Conservation (phyloP, 371 early-diverging fungal genomes). For the Sporodiniella umbellata region DNA sequence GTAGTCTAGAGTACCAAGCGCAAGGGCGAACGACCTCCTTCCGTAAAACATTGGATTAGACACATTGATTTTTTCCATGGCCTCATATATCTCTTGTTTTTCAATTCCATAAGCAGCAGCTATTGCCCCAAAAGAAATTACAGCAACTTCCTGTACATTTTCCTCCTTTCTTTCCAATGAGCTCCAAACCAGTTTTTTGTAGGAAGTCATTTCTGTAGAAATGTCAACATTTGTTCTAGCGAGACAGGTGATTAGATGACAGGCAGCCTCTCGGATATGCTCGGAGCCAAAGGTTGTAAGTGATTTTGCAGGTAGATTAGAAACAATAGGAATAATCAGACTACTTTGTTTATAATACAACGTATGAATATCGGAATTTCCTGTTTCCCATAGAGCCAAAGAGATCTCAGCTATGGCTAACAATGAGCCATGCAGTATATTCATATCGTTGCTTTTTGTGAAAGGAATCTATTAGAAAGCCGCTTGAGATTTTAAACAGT, state of each 20-base stretch:
- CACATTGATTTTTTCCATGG: slow-evolving; percentile 26
- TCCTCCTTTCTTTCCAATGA: slow-evolving; percentile 73
- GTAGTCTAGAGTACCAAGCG: slow-evolving; percentile 60
- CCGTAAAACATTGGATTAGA: slow-evolving; percentile 39
- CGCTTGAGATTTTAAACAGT: not conserved
- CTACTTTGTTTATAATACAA: slow-evolving; percentile 3
- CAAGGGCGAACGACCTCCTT: slow-evolving; percentile 66
- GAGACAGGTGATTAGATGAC: slow-evolving; percentile 53
- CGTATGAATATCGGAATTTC: not conserved
- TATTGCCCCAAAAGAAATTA: slow-evolving; percentile 52
- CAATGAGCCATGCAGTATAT: slow-evolving; percentile 76
- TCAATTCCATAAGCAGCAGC: slow-evolving; percentile 40
- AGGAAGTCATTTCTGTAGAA: slow-evolving; percentile 19
- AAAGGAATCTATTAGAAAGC: slow-evolving; percentile 54
- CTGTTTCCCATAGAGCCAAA: slow-evolving; percentile 44
- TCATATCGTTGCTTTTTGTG: slow-evolving; percentile 57
- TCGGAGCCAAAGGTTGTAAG: slow-evolving; percentile 72
- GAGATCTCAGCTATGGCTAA: slow-evolving; percentile 71
- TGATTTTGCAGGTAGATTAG: slow-evolving; percentile 42
- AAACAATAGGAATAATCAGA: slow-evolving; percentile 30
- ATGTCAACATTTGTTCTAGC: slow-evolving; percentile 37
- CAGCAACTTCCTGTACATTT: slow-evolving; percentile 61
- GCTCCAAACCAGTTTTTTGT: slow-evolving; percentile 51
- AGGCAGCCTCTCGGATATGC: slow-evolving; percentile 54
- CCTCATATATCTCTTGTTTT: slow-evolving; percentile 24